Evolutionary conservation across 805 yeast genomes (phyloP), one percentile per base, ranked within the genome.

Genomic region (Ogataea ramenticola): DNA sequence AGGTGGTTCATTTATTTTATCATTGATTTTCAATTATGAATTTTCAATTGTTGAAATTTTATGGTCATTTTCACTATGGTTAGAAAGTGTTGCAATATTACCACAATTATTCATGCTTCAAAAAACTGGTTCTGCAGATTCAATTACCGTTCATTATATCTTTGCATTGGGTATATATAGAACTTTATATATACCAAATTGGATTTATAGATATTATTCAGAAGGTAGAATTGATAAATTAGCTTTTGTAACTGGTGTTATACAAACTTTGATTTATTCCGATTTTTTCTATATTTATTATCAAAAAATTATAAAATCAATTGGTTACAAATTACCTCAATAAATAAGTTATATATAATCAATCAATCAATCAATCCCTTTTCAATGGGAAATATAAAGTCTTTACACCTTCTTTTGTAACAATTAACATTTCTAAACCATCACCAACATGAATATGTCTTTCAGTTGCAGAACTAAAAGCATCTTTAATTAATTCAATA

Each of bases 391-490:
- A 84, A 65, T 78, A 83, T 62, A 87, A 95, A 36, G 77, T 80
- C 67, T 82, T 77, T 40, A 88, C 86, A 42, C 99, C 99, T 21
- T 89, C 96, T 62, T 89, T 90, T 14, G 97, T 88, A 46, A 91
- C 90, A 54, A 93, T 86, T 51, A 85, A 70, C 40, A 93, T 82
- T 65, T 93, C 96, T 50, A 93, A 74, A 6, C 93, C 95, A 70
- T 93, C 99, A 71, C 99, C 99, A 43, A 93, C 98, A 54, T 90
- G 95, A 55, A 93, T 93, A 66, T 93, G 98, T 75, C 99, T 85
- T 69, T 93, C 99, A 17, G 98, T 91, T 19, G 96, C 99, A 9
- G 96, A 88, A 20, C 88, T 74, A 61, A 93, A 93, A 6, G 99
- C 96, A 66, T 93, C 99, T 63, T 80, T 82, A 33, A 93, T 97